phyloP scores from a whole-genome alignment of 1,284 basidiomycete species.

The Ceratobasidium sp. region DNA sequence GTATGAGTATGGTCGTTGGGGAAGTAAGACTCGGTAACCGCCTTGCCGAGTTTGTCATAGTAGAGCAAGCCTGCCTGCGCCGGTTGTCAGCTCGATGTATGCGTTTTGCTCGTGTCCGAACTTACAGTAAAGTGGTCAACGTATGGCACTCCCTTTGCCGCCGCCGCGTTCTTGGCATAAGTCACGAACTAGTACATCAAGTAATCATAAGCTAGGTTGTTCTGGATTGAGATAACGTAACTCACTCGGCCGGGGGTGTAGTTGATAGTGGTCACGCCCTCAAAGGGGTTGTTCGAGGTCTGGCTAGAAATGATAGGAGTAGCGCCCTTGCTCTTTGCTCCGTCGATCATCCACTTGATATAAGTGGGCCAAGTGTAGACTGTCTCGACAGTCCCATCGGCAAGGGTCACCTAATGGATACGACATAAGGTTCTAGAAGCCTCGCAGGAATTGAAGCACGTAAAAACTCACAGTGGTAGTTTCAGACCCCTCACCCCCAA shows the following conservation, averaged over 20 bases:
- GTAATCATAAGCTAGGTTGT: not conserved
- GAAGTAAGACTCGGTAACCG: conserved; percentile 57
- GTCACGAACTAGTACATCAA: conserved; percentile 54
- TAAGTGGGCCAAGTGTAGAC: conserved; percentile 40
- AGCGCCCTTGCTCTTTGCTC: conserved; percentile 57
- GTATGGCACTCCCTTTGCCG: conserved; percentile 57
- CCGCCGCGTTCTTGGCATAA: conserved; percentile 59
- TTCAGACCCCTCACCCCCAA: conserved; percentile 19
- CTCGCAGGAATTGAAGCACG: not conserved
- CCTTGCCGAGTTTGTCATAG: conserved; percentile 58
- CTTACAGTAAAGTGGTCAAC: conserved; percentile 57
- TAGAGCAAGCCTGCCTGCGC: conserved; percentile 56
- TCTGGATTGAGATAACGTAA: not conserved
- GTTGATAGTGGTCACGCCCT: conserved; percentile 52
- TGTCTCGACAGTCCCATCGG: conserved; percentile 27
- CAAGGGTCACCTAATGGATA: conserved; percentile 1
- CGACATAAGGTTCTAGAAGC: not conserved
- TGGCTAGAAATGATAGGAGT: conserved; percentile 62
- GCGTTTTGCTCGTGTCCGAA: not conserved
- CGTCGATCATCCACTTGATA: conserved; percentile 44
- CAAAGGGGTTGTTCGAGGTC: conserved; percentile 62
- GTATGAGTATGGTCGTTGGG: conserved; percentile 64
- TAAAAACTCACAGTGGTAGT: conserved; percentile 6
- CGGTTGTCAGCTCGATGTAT: not conserved
- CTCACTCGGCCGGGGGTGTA: conserved; percentile 53